Evolutionary conservation across 805 yeast species (phyloP), one percentile per base, ranked within the genome.

Genomic region (Kodamaea nitidulidarum): DNA sequence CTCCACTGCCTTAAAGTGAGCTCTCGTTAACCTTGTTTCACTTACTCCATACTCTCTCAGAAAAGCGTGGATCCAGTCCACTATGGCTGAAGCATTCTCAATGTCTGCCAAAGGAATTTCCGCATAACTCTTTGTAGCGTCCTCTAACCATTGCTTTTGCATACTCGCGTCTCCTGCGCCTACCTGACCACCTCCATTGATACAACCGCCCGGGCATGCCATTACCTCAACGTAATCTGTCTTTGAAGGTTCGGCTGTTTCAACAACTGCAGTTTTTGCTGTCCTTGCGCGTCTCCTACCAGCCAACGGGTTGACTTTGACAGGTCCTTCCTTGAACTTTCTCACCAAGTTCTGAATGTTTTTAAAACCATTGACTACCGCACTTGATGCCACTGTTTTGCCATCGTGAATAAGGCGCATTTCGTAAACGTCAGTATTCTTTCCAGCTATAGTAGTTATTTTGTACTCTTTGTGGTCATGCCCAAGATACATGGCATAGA

Each of bases 161-260:
- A 54, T 35, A 0, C 48, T 48, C 4, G 56, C 71, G 1, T 51
- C 46, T 0, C 78, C 77, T 4, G 69, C 70, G 4, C 76, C 71
- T 14, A 88, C 74, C 51, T 88, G 90, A 0, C 98, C 98, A 15
- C 98, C 98, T 8, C 98, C 98, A 54, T 91, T 93, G 41, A 90
- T 85, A 55, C 98, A 93, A 1, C 98, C 98, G 20, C 87, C 88
- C 4, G 98, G 98, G 59, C 98, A 93, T 1, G 98, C 98, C 96
- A 88, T 91, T 32, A 93, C 84, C 53, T 93, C 98, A 4, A 91
- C 85, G 49, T 84, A 86, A 45, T 87, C 93, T 49, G 85, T 81
- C 29, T 65, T 69, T 22, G 75, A 60, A 1, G 91, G 84, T 43
- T 85, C 90, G 0, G 80, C 80, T 1, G 49, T 17, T 30, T 58